Evolutionary conservation across 345 rosid genomes (phyloP), one percentile per base, ranked within the genome.

Genomic region (Psidium guajava): DNA sequence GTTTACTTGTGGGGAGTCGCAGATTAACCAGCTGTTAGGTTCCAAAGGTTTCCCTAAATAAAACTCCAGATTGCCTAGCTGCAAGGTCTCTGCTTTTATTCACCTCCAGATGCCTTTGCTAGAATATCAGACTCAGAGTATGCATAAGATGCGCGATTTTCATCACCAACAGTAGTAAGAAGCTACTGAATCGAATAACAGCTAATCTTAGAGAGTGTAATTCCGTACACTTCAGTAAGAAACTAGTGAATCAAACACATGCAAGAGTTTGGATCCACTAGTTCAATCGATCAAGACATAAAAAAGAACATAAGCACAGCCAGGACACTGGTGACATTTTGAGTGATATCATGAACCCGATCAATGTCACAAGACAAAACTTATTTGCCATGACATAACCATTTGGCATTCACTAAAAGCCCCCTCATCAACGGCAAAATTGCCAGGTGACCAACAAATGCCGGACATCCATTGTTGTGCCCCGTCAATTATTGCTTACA

Each of bases 401-500:
- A 64, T 32, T 69, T 69, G 47, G 47, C 77, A 69, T 8, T 69
- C 77, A 36, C 24, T 69, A 36, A 32, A 47, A 47, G 18, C 6
- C 6, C 24, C 25, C 77, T 64, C 77, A 64, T 64, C 3, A n/a
- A n/a, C n/a, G n/a, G n/a, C n/a, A n/a, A n/a, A n/a, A n/a, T n/a
- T 8, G 75, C 75, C 16, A 11, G 9, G 40, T 28, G 0, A 25
- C 61, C 61, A 57, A 57, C 61, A 0, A 25, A 57, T 4, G 69
- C 12, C 1, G 75, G 44, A 64, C 44, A 64, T 28, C 1, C 1
- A 16, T n/a, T n/a, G n/a, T 0, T 0, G 11, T 6, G 74, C 21
- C 36, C 58, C 2, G 0, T 61, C 74, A 61, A 61, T 28, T 6
- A 15, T 28, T 8, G 74, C 42, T 3, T 64, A 8, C 0, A 0